A percentile compares a stretch with the other conserved stretches of the same genome.
Conservation (phyloP, 257 asterid species). For the Osmanthus fragrans region DNA sequence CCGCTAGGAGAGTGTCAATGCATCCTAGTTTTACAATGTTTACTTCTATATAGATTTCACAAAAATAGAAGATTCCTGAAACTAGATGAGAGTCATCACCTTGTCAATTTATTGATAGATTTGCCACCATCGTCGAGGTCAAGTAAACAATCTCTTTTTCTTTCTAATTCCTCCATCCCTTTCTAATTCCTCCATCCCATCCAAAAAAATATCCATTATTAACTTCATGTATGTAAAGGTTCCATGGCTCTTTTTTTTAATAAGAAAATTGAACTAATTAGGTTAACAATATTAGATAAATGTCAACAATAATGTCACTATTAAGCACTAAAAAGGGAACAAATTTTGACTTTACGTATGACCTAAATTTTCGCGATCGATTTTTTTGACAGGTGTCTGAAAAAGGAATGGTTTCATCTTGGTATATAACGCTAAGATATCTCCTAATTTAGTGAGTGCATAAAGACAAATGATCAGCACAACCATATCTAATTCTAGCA, state of each 20-base stretch:
- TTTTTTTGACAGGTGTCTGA: not conserved
- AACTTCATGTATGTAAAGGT: not conserved
- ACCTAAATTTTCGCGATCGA: not conserved
- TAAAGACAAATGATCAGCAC: slow-evolving; percentile 7
- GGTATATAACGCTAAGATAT: not conserved
- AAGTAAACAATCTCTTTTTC: not conserved
- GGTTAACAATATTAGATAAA: not conserved
- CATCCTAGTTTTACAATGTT: not conserved
- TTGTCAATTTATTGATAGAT: not conserved
- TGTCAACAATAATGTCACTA: not conserved
- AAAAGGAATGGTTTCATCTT: not conserved
- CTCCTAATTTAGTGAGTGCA: slow-evolving; percentile 1
- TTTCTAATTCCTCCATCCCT: not conserved
- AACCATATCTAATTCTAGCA: slow-evolving; percentile 1
- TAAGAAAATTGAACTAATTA: not conserved
- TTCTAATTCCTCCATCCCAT: not conserved
- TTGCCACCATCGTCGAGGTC: not conserved
- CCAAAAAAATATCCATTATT: not conserved
- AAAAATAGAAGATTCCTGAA: not conserved
- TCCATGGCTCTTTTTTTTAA: not conserved
- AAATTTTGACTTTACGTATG: not conserved
- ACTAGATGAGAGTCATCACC: not conserved
- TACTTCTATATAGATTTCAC: no score
- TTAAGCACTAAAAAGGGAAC: not conserved
- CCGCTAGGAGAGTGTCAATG: no score